Base-by-base conservation (phyloP, 2,329 filamentous ascomycete genomes). In the Aquanectria penicillioides region DNA sequence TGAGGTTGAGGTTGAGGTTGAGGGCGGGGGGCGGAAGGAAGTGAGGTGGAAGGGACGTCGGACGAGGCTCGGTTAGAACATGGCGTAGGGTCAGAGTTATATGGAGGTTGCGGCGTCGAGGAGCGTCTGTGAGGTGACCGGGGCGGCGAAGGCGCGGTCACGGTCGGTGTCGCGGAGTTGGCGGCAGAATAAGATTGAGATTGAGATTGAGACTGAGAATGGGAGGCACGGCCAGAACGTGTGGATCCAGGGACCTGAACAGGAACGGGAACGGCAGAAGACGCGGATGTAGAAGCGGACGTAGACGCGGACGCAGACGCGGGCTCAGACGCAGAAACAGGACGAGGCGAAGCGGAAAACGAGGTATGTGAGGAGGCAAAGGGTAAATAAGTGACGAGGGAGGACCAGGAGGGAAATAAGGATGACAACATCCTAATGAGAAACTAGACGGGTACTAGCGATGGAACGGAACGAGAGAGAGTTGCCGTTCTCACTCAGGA, bases 401-500 rank as follows among this genome's bases (percentile, higher is more conserved):
- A 54, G 51, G 40, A 54, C 40, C 36, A 44, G 40, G 51, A 54
- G 51, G 40, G 47, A 13, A 54, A 23, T 40, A 47, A 29, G 51
- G 51, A 52, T 43, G 49, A 52, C 49, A 52, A 43, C 49, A 52
- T 52, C 17, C 49, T 43, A 43, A 52, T 31, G 31, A n/a, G 49
- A 43, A 52, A 52, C 48, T 51, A 52, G 43, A 52, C 43, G 31
- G 37, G 38, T 28, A 8, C 37, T 31, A 51, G 26, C 36, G n/a
- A 43, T 43, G 37, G 37, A 26, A 52, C 49, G 48, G 48, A 51
- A 33, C 34, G 38, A 26, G 20, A 28, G 31, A 43, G 51, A 49
- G 64, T 44, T 59, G 65, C 57, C 61, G 58, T 60, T 63, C 61
- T 55, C 59, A 53, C 61, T 65, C 65, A 59, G 59, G 65, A 68